Conservation (phyloP, 2,329 filamentous ascomycete species). For the Botryosphaeria agaves region DNA sequence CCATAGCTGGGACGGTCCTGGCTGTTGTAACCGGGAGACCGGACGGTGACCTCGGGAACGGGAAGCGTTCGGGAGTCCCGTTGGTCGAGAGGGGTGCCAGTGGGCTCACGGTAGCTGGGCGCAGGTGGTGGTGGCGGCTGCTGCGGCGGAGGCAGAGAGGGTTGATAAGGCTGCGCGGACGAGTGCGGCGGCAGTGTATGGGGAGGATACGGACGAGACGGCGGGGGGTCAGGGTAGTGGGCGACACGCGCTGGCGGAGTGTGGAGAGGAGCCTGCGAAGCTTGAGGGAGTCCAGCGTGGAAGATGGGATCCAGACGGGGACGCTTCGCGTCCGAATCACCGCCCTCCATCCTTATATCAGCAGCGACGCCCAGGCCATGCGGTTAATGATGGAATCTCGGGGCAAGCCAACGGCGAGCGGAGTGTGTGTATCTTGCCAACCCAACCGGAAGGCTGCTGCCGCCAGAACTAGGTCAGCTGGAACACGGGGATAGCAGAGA, state of each 20-base stretch:
- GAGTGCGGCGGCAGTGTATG: neutral
- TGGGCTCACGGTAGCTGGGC: neutral
- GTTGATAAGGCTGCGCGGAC: no score
- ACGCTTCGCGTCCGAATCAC: conserved; percentile 20
- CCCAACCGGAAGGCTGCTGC: no score
- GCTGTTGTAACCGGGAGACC: neutral
- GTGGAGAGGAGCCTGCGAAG: conserved; percentile 13
- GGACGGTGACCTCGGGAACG: no score
- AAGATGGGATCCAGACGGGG: conserved; percentile 19
- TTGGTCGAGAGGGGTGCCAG: neutral
- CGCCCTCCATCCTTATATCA: conserved; percentile 15
- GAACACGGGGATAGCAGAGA: no score
- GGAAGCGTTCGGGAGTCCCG: neutral
- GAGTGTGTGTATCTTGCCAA: no score
- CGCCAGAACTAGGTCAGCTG: no score
- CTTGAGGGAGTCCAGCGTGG: conserved; percentile 14
- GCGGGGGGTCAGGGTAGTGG: conserved; percentile 10
- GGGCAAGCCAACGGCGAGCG: no score
- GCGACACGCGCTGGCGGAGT: conserved; percentile 11
- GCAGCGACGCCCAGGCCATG: conserved; percentile 20
- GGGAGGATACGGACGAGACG: neutral
- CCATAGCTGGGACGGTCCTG: neutral
- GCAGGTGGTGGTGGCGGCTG: neutral
- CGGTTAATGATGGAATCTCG: no score
- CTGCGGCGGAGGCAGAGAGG: no score